Base-by-base conservation (phyloP, 176 grass and related monocot species). In the Oryza punctata region DNA sequence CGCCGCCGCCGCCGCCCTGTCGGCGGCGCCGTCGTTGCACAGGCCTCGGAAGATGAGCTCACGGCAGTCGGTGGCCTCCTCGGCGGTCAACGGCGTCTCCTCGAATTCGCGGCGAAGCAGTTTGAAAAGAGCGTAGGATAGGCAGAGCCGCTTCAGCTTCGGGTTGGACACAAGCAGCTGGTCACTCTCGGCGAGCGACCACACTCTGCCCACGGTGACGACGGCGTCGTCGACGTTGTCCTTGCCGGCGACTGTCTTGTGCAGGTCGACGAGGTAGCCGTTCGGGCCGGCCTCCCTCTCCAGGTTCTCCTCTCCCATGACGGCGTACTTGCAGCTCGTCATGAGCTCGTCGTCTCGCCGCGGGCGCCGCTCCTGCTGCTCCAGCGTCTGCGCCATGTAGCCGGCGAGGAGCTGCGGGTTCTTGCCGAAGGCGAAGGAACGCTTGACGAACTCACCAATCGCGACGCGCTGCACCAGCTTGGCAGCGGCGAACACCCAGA, bases 71-170 rank as follows among this genome's bases (percentile, higher is more conserved):
- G 3, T 0, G 8, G 7, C 1, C 5, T 75, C 74, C 23, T 38
- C 1, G 3, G 2, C 18, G 7, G 18, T 38, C 9, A 69, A 26
- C 24, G 32, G 47, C n/a, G 59, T 14, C 3, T 61, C 30, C 73
- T 85, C 74, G 21, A 78, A 78, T 33, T 6, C 40, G 0, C 73
- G 63, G 0, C 74, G 83, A 24, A 78, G 47, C 25, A 78, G 16
- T 65, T 85, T 85, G 19, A 69, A 85, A 29, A 85, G 73, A 0
- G 73, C 73, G 1, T 78, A 78, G 0, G 73, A 77, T 47, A 85
- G 64, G 73, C 82, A 85, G 15, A 77, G 13, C 15, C 49, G 41
- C 73, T n/a, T 85, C 44, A 15, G 60, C 38, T 12, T 19, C 24
- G 63, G 61, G 73, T 59, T 16, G 25, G 4, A 76, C 28, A 18